A percentile compares a stretch with the other conserved stretches of the same genome.
Evolutionary conservation across 139 green algal genomes (phyloP).

Genomic region (Tetraselmis striata): DNA sequence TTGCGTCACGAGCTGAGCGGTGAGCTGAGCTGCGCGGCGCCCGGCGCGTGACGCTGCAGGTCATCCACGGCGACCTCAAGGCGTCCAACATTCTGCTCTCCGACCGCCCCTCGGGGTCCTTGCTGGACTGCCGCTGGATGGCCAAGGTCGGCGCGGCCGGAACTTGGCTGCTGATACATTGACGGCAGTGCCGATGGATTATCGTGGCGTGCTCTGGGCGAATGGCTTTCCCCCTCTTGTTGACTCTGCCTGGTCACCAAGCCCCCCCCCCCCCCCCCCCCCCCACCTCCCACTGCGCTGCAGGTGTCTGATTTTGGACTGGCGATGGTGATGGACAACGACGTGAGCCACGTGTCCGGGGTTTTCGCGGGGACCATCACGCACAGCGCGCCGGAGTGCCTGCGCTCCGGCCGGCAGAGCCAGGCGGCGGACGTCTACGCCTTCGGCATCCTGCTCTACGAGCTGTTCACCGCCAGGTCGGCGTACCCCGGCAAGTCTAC

Average conservation of each 20-base stretch:
- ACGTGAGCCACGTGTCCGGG: background rate
- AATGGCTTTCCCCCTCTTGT: background rate
- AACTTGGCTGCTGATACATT: background rate
- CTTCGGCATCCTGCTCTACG: background rate
- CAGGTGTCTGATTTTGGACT: background rate
- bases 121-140: background rate
- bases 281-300: too few species aligned
- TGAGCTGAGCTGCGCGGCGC: too few species aligned
- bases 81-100: background rate
- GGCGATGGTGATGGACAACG: background rate
- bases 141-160: background rate
- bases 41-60: too few species aligned
- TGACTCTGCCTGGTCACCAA: background rate
- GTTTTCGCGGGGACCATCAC: background rate
- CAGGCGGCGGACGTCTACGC: background rate
- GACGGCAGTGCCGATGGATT: background rate
- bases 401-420: background rate
- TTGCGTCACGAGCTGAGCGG: too few species aligned
- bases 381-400: background rate
- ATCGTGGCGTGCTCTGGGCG: background rate
- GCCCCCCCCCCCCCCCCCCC: too few species aligned
- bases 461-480: background rate
- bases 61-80: background rate
- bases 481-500: background rate
- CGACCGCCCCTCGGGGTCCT: background rate